These are phyloP conservation scores for Mucor lusitanicus DNA, from an alignment of 371 early-diverging fungal species.

Conservation along the genomic window DNA sequence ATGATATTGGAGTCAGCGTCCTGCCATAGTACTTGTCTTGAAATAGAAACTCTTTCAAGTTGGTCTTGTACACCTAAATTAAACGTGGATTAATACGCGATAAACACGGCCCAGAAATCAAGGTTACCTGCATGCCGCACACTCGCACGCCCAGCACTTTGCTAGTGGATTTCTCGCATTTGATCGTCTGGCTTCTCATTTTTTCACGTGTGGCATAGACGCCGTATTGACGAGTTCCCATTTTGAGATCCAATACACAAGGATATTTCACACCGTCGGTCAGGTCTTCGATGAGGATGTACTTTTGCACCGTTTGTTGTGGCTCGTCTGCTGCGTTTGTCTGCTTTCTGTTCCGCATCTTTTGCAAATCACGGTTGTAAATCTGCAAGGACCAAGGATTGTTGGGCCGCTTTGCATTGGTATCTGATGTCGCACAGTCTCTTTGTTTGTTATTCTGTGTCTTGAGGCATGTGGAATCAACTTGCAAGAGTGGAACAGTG, in stretches of 20 bases:
- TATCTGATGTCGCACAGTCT: slow-evolving; percentile 6
- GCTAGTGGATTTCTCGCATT: slow-evolving; percentile 91
- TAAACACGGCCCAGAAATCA: background rate
- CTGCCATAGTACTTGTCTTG: slow-evolving; percentile 96
- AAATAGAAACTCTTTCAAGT: slow-evolving; percentile 66
- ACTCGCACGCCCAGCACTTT: slow-evolving; percentile 89
- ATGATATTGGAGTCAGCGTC: slow-evolving; percentile 71
- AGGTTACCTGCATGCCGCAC: slow-evolving; percentile 92
- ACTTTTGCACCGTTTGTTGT: slow-evolving; percentile 68
- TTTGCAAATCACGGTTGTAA: slow-evolving; percentile 38
- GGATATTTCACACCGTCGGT: slow-evolving; percentile 86
- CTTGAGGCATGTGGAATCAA: slow-evolving; percentile 23
- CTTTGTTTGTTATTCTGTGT: slow-evolving; percentile 14
- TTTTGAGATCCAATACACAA: slow-evolving; percentile 95
- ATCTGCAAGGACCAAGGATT: slow-evolving; percentile 48
- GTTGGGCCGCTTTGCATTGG: slow-evolving; percentile 5
- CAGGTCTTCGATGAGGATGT: slow-evolving; percentile 75
- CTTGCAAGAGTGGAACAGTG: slow-evolving; percentile 8
- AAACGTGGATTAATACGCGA: background rate
- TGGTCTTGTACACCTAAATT: slow-evolving; percentile 74
- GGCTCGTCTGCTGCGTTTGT: slow-evolving; percentile 17
- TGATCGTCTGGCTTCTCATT: slow-evolving; percentile 80
- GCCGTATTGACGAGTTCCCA: slow-evolving; percentile 97
- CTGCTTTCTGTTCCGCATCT: slow-evolving; percentile 19
- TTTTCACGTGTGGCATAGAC: slow-evolving; percentile 85